Evolutionary conservation across 2,329 filamentous ascomycete genomes (phyloP).

Genomic region (Cercospora berteroae): DNA sequence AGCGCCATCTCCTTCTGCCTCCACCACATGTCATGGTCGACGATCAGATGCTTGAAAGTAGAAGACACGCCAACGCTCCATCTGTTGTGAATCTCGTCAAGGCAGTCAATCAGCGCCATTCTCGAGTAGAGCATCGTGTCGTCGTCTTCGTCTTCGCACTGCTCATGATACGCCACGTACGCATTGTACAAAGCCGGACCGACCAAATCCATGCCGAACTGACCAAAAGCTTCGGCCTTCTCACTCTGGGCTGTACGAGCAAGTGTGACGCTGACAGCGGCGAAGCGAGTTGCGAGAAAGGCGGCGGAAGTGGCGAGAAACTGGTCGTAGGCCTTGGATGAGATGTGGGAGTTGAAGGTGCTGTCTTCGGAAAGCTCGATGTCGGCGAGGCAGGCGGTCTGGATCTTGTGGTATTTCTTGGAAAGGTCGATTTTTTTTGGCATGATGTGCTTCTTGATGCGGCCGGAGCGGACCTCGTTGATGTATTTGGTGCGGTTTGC

Average conservation of each 20-base stretch:
- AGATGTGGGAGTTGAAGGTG: slow-evolving; percentile 5
- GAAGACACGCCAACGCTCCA: background rate
- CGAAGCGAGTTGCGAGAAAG: slow-evolving; percentile 2
- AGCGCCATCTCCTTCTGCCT: background rate
- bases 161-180: background rate
- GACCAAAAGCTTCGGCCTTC: background rate
- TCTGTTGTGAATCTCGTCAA: background rate
- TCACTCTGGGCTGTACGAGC: background rate
- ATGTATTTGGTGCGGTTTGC: background rate
- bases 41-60: background rate
- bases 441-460: slow-evolving; percentile 4
- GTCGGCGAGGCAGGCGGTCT: background rate
- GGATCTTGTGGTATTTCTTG: background rate
- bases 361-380: slow-evolving; percentile 1
- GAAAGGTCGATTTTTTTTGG: background rate
- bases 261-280: slow-evolving; percentile 1
- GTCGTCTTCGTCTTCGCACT: background rate
- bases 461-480: background rate
- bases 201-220: slow-evolving; percentile 7
- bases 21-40: slow-evolving; percentile 2
- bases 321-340: background rate
- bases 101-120: background rate
- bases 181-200: slow-evolving; percentile 5
- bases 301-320: background rate
- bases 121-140: background rate